Conservation (phyloP, 495 filamentous ascomycete species). For the Penicillium maclennaniae region DNA sequence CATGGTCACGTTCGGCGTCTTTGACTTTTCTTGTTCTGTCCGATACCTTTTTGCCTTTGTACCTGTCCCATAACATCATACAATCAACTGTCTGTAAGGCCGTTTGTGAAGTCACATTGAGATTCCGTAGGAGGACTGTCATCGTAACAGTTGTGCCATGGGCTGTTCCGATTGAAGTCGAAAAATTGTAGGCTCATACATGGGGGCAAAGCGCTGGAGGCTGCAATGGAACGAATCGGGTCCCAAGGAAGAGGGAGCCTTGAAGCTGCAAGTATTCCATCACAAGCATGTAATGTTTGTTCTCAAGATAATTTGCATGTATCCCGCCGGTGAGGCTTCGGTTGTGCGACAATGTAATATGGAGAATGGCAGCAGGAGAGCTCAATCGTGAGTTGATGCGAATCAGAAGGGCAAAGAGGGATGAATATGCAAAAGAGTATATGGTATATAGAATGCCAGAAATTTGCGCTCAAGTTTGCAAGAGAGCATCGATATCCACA, state of each 20-base stretch:
- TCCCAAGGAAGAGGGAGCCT: background rate
- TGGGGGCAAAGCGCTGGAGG: background rate
- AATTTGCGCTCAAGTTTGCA: constrained; percentile 48
- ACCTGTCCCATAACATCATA: constrained; percentile 8
- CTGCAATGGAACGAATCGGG: background rate
- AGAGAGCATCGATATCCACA: constrained; percentile 73
- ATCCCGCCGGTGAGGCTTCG: background rate
- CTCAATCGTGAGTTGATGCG: background rate
- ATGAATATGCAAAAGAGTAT: background rate
- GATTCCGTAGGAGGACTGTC: background rate
- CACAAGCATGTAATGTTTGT: background rate
- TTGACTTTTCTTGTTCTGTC: constrained; percentile 14
- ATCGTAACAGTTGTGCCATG: background rate
- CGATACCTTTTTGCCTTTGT: constrained; percentile 22
- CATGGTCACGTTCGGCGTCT: constrained; percentile 19
- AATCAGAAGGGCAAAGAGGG: constrained; percentile 11
- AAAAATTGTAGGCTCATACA: background rate
- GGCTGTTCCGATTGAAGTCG: background rate
- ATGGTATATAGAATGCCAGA: background rate
- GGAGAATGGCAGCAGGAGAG: background rate
- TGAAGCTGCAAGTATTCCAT: background rate
- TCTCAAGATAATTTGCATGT: background rate
- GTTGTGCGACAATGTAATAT: background rate
- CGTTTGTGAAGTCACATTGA: background rate
- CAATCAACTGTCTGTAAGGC: background rate